A percentile compares a stretch with the other conserved stretches of the same genome.
Evolutionary conservation across 2,329 filamentous ascomycete species (phyloP).

Genomic region (Balansia obtecta): DNA sequence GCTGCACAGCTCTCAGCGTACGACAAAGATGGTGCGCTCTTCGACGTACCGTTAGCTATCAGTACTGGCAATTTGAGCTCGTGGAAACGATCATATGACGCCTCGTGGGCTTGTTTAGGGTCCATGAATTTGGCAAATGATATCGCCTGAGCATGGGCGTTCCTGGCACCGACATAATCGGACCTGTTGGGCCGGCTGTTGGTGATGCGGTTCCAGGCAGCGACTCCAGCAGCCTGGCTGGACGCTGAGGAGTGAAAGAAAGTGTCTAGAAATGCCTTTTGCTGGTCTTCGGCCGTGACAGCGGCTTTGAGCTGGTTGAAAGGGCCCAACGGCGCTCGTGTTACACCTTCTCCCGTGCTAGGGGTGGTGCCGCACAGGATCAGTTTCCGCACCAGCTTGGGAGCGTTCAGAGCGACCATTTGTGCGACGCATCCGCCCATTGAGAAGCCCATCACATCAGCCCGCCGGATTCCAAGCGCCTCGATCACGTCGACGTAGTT

Average conservation of each 20-base stretch:
- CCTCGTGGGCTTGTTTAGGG: conserved; percentile 18
- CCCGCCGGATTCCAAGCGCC: conserved; percentile 24
- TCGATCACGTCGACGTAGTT: conserved; percentile 23
- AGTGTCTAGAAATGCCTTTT: conserved; percentile 18
- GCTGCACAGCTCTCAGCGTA: not conserved
- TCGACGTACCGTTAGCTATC: conserved; percentile 24
- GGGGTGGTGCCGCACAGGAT: conserved; percentile 32
- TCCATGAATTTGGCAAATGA: conserved; percentile 25
- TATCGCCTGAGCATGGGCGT: conserved; percentile 17
- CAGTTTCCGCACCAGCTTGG: conserved; percentile 24
- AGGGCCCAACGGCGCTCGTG: conserved; percentile 16
- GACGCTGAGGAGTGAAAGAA: conserved; percentile 22
- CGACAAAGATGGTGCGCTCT: not conserved
- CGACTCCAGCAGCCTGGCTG: conserved; percentile 20
- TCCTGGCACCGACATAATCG: conserved; percentile 14
- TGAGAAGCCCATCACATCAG: conserved; percentile 36
- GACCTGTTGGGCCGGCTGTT: conserved; percentile 14
- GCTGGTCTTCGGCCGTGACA: conserved; percentile 19
- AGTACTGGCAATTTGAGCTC: conserved; percentile 24
- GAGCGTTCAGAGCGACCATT: conserved; percentile 27
- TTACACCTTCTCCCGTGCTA: conserved; percentile 23
- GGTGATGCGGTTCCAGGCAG: conserved; percentile 22
- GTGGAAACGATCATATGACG: conserved; percentile 20
- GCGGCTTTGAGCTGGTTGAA: conserved; percentile 22
- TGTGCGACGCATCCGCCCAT: conserved; percentile 37